Evolutionary conservation across 805 yeast genomes (phyloP).

Genomic region (Yamadazyma tumulicola): DNA sequence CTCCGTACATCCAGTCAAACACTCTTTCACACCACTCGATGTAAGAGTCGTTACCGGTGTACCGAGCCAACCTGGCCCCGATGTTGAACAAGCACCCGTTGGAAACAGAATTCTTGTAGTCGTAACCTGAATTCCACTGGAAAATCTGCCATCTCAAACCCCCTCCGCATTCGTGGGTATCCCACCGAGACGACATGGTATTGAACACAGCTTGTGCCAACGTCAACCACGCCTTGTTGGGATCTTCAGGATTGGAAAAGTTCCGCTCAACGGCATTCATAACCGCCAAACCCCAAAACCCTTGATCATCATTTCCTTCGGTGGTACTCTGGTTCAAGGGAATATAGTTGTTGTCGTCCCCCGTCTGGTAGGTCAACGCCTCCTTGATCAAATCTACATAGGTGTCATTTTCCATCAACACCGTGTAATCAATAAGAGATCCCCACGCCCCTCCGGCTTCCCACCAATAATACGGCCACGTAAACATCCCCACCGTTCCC

Average conservation of each 20-base stretch:
- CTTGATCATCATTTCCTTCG: conserved; percentile 98
- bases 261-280: conserved; percentile 91
- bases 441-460: conserved; percentile 98
- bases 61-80: conserved; percentile 43
- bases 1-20: conserved; percentile 43
- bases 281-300: conserved; percentile 92
- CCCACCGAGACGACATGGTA: conserved; percentile 46
- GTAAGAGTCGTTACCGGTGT: conserved; percentile 37
- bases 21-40: conserved; percentile 41
- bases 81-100: conserved; percentile 44
- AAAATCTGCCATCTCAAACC: conserved; percentile 49
- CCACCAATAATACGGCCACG: conserved; percentile 97
- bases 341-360: conserved; percentile 67
- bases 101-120: conserved; percentile 43
- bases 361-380: conserved; percentile 69
- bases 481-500: conserved; percentile 82
- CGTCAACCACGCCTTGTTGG: conserved; percentile 35
- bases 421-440: conserved; percentile 74
- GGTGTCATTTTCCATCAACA: conserved; percentile 64
- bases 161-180: conserved; percentile 32
- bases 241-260: conserved; percentile 53
- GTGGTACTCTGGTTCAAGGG: conserved; percentile 86
- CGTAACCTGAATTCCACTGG: conserved; percentile 46
- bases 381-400: conserved; percentile 55
- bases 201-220: conserved; percentile 42